Conservation (phyloP, 1,284 basidiomycete genomes). For the Serendipita sp. region DNA sequence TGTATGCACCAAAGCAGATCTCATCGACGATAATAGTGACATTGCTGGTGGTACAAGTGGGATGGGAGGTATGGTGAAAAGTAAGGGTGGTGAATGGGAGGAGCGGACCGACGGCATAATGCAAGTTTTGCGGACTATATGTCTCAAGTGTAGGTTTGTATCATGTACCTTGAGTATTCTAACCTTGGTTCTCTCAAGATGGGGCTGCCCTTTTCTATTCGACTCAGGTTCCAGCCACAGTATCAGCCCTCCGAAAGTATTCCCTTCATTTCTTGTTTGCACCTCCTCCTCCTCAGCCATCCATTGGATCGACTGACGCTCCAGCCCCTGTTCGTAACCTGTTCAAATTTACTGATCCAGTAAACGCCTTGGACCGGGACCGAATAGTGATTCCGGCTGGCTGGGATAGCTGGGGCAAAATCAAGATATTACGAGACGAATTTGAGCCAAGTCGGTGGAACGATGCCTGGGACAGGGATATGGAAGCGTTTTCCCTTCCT, state of each 20-base stretch:
- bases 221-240: conserved; percentile 65
- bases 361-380: conserved; percentile 87
- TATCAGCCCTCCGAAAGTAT: conserved; percentile 74
- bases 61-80: conserved; percentile 72
- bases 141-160: conserved; percentile 65
- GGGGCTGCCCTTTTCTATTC: conserved; percentile 90
- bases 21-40: conserved; percentile 69
- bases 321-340: conserved; percentile 50
- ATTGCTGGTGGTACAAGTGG: conserved; percentile 52
- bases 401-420: conserved; percentile 98
- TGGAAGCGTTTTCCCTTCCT: conserved; percentile 24
- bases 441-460: conserved; percentile 77
- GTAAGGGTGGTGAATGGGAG: conserved; percentile 82
- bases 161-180: conserved; percentile 1
- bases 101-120: conserved; percentile 91
- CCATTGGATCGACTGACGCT: conserved; percentile 31
- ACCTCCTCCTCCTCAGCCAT: conserved; percentile 50
- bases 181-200: conserved; percentile 33
- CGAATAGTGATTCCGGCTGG: conserved; percentile 84
- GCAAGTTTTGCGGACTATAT: conserved; percentile 85
- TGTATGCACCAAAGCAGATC: conserved; percentile 81
- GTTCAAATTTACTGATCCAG: conserved; percentile 75
- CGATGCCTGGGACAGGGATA: conserved; percentile 68
- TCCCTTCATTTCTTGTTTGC: conserved; percentile 76
- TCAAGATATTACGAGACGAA: conserved; percentile 76